Conservation (phyloP, 345 rosid species). For the Garcia nutans region DNA sequence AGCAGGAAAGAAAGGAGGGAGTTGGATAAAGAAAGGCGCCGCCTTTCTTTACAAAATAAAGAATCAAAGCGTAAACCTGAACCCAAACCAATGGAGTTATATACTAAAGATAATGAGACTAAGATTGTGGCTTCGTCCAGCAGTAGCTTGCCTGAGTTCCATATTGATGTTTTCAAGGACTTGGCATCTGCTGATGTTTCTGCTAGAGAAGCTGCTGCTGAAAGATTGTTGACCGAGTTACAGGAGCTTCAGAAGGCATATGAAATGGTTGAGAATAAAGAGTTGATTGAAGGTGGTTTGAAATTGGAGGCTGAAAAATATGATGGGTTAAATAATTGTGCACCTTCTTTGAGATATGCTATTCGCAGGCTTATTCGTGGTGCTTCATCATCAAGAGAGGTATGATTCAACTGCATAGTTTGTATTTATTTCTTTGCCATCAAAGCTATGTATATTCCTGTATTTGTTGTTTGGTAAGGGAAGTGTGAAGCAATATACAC, state of each 20-base stretch:
- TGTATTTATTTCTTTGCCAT: not conserved
- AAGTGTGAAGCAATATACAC: not conserved
- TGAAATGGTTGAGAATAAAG: slow-evolving; percentile 51
- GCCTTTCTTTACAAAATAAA: slow-evolving; percentile 25
- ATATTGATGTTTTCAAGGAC: slow-evolving; percentile 68
- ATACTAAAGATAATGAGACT: slow-evolving; percentile 26
- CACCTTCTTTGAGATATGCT: slow-evolving; percentile 82
- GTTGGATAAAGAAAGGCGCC: slow-evolving; percentile 67
- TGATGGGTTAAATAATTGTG: slow-evolving; percentile 82
- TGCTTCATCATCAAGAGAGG: slow-evolving; percentile 95
- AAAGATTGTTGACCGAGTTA: slow-evolving; percentile 60
- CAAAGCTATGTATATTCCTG: not conserved
- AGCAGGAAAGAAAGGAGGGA: slow-evolving; percentile 72
- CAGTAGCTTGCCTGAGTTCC: slow-evolving; percentile 55
- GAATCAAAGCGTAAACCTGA: slow-evolving; percentile 31
- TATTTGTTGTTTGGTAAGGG: not conserved
- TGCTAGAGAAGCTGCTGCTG: slow-evolving; percentile 61
- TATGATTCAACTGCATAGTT: slow-evolving; percentile 18
- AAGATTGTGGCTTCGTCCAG: slow-evolving; percentile 31
- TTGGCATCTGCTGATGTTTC: slow-evolving; percentile 61
- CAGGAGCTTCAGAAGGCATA: slow-evolving; percentile 73
- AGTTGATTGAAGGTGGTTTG: slow-evolving; percentile 44
- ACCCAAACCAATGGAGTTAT: slow-evolving; percentile 22
- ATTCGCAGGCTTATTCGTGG: slow-evolving; percentile 88
- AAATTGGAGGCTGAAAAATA: slow-evolving; percentile 84